Evolutionary conservation across 257 asterid genomes (phyloP), one percentile per base, ranked within the genome.

Genomic region (Thymus quinquecostatus): DNA sequence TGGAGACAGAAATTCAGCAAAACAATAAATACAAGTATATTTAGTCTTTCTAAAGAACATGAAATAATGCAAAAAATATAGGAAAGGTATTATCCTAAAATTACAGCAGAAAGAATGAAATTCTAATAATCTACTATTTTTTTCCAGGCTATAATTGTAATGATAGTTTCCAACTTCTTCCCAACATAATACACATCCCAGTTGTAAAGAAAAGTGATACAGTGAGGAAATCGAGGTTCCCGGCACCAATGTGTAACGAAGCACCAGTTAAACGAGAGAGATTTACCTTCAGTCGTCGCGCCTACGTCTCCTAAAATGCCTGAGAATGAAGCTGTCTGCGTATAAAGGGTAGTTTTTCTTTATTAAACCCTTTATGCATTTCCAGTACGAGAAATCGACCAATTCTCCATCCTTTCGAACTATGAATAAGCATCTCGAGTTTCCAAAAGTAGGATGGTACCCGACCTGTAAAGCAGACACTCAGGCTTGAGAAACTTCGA

Each of bases 361-460:
- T 83, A 95, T 88, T 83, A 92, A 78, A 41, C 97, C 98, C 83
- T 88, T 92, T 71, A 95, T 84, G 86, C 99, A 92, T 87, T 95
- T 95, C 99, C 99, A 92, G 80, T 86, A 95, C 1, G 99, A 95
- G 67, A 95, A 92, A 71, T 95, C 98, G 27, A 92, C 88, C 82
- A 80, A n/a, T 48, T 87, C 97, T 71, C 99, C 99, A 79, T 88
- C 95, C 72, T 82, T 88, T 14, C 94, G 98, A 65, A 89, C 97
- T 75, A 95, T 82, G 87, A 95, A 95, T 63, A 95, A 73, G 68
- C 99, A 95, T 77, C 93, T 81, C 5, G 99, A 95, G 62, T 74
- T 84, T 57, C 78, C 91, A 72, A 92, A 95, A 73, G 82, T 79
- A 32, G 99, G 99, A 80, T 95, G 99, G 82, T 95, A 92, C 0